Base-by-base conservation (phyloP, 1,139 yeast species). In the Geotrichum restrictum region DNA sequence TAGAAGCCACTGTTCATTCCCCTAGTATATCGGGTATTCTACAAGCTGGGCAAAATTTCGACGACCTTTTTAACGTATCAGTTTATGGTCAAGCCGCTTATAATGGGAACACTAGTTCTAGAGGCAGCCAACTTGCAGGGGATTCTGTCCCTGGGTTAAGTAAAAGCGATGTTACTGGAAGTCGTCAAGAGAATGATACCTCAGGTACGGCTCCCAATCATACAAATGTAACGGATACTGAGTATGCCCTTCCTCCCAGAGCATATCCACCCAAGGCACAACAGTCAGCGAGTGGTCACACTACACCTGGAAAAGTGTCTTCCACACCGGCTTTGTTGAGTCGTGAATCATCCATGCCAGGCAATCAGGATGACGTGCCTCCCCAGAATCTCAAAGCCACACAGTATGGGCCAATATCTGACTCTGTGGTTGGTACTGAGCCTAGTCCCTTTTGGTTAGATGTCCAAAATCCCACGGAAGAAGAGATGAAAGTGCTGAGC, bases 401-500 rank as follows among this genome's bases (percentile, higher is more conserved):
- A 6, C 16, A 10, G 24, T 37, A 5, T 8, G 8, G 29, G 29
- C 29, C 29, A 5, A 24, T 24, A 10, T 19, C 42, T 21, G 29
- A 22, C 10, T 4, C 31, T 22, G 21, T 14, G 14, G 13, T 11
- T 11, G 6, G 11, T 21, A 16, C 22, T 3, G 65, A 62, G 13
- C 67, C 64, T 8, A 51, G 59, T 7, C 95, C 95, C 3, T 88
- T 87, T 64, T 93, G 98, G 98, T 75, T 93, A 10, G 98, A 93
- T 68, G 87, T 93, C 21, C 73, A 87, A 53, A 85, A 89, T 63
- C 98, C 98, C 2, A 87, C 96, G 0, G 98, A 91, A 63, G 96
- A 88, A 59, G 98, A 93, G 68, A 91, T 93, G 96, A 89, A 89
- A 66, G 94, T 87, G 0, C 65, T 93, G 14, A 82, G 95, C 27